These are phyloP conservation scores for Botryotinia calthae DNA, from an alignment of 2,329 filamentous ascomycete species.

Conservation along the genomic window DNA sequence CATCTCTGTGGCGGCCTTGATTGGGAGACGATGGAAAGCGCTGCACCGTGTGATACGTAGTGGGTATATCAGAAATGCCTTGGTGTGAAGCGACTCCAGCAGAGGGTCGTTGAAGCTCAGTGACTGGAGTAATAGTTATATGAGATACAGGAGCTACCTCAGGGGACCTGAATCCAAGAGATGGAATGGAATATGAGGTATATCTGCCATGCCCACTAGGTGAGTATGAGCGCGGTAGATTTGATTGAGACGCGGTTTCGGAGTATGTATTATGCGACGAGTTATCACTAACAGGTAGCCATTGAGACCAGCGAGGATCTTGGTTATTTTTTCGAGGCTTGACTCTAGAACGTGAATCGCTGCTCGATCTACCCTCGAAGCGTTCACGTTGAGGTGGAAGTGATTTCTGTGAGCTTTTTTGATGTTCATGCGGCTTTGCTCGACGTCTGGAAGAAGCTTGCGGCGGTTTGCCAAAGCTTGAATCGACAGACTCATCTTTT, in stretches of 20 bases:
- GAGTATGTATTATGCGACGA: neutral
- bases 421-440: neutral
- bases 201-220: neutral
- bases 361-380: too few relatives aligned
- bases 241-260: neutral
- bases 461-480: neutral
- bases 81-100: neutral
- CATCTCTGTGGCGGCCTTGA: too few relatives aligned
- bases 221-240: neutral
- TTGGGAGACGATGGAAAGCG: too few relatives aligned
- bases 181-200: neutral
- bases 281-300: neutral
- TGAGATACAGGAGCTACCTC: neutral
- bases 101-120: neutral
- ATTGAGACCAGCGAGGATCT: neutral
- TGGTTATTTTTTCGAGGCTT: neutral
- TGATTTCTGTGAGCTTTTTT: neutral
- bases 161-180: too few relatives aligned
- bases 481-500: neutral
- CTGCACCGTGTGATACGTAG: neutral
- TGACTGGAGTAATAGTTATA: neutral
- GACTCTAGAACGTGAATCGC: neutral
- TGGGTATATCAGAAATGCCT: neutral
- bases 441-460: neutral
- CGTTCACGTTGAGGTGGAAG: neutral